Evolutionary conservation across 179 eudicot genomes (phyloP).

Genomic region (Amaranthus tricolor): DNA sequence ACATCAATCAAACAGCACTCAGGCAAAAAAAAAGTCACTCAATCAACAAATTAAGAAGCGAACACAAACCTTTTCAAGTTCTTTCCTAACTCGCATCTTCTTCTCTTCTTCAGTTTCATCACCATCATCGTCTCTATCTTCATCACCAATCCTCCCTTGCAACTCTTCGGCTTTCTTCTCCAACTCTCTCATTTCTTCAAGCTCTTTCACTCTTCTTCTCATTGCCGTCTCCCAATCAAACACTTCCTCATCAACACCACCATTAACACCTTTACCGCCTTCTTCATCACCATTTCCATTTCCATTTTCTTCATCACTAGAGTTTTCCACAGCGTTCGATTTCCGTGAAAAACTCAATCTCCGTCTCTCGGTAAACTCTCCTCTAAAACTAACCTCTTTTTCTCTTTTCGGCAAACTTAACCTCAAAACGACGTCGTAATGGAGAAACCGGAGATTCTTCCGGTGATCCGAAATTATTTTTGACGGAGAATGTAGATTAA

Average conservation of each 20-base stretch:
- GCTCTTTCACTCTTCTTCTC: conserved; percentile 76
- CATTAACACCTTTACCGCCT: conserved; percentile 26
- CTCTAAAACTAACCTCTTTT: conserved; percentile 23
- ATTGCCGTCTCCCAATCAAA: conserved; percentile 74
- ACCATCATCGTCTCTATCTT: conserved; percentile 22
- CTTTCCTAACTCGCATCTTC: conserved; percentile 71
- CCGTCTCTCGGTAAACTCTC: conserved; percentile 22
- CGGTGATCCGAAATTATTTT: conserved; percentile 39
- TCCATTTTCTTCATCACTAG: conserved; percentile 63
- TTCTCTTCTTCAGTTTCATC: conserved; percentile 75
- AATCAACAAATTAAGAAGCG: neutral
- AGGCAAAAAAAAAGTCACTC: neutral
- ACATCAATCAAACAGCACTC: neutral
- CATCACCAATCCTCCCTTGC: conserved; percentile 39
- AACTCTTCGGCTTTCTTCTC: conserved; percentile 80
- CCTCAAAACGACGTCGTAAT: conserved; percentile 46
- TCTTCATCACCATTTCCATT: conserved; percentile 45
- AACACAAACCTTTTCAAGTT: conserved; percentile 65
- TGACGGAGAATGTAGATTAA: conserved; percentile 44
- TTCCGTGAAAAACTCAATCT: conserved; percentile 54
- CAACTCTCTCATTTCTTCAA: conserved; percentile 74
- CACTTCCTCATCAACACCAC: conserved; percentile 15
- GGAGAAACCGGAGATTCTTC: conserved; percentile 40
- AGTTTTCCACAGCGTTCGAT: conserved; percentile 53
- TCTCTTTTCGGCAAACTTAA: conserved; percentile 55